These are phyloP conservation scores for Candida sp. DNA, from an alignment of 1,139 yeast genomes.

Conservation along the genomic window DNA sequence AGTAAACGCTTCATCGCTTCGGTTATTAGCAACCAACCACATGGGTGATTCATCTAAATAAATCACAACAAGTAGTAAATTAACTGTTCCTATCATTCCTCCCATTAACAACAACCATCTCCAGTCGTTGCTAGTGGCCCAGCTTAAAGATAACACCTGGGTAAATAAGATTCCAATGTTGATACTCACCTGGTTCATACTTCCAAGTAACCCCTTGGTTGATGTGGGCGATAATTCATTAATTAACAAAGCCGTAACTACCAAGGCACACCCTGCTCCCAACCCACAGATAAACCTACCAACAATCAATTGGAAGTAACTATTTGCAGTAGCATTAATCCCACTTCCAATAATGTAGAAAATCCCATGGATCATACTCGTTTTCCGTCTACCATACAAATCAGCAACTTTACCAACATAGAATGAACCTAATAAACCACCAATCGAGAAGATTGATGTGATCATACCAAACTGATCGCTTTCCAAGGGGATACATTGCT, in stretches of 20 bases:
- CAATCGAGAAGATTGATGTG: constrained; percentile 83
- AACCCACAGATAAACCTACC: constrained; percentile 82
- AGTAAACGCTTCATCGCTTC: constrained; percentile 27
- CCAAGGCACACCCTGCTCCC: constrained; percentile 87
- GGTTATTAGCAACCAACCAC: constrained; percentile 58
- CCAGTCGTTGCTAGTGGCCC: constrained; percentile 72
- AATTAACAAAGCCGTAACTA: constrained; percentile 76
- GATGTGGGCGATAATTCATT: constrained; percentile 74
- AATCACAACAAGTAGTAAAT: constrained; percentile 40
- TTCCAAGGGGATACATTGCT: constrained; percentile 54
- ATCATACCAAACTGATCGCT: constrained; percentile 70
- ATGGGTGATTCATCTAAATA: constrained; percentile 77
- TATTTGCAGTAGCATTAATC: constrained; percentile 51
- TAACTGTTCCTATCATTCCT: constrained; percentile 46
- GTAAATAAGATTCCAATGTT: constrained; percentile 81
- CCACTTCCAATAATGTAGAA: constrained; percentile 68
- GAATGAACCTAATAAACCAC: constrained; percentile 80
- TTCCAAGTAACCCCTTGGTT: constrained; percentile 74
- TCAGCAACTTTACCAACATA: constrained; percentile 73
- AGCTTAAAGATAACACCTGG: constrained; percentile 66
- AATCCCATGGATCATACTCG: constrained; percentile 54
- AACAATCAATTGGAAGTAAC: constrained; percentile 41
- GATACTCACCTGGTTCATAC: constrained; percentile 83
- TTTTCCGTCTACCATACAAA: constrained; percentile 56
- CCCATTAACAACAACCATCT: constrained; percentile 64